phyloP scores from a whole-genome alignment of 2,329 filamentous ascomycete species.

The Alternaria gaisen region DNA sequence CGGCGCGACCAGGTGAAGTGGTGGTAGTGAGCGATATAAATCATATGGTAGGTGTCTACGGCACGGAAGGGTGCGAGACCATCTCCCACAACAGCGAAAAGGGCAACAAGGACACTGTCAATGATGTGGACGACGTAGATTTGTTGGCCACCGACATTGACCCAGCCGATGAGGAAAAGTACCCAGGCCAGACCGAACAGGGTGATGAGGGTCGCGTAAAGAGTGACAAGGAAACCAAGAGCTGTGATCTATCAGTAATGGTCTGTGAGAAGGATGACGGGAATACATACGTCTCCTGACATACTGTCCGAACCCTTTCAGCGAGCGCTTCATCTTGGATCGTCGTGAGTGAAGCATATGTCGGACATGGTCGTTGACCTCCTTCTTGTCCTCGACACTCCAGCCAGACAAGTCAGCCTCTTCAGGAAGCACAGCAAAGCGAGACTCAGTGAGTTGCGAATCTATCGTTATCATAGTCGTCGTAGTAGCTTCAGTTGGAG shows the following conservation, averaged over 20 bases:
- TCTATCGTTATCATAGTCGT: constrained; percentile 67
- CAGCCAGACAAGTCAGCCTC: constrained; percentile 77
- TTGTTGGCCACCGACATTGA: constrained; percentile 78
- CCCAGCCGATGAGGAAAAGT: constrained; percentile 89
- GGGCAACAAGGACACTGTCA: constrained; percentile 67
- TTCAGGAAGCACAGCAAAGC: constrained; percentile 82
- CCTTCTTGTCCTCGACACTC: constrained; percentile 75
- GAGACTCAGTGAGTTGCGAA: constrained; percentile 72
- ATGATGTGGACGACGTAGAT: constrained; percentile 65
- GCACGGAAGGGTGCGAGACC: constrained; percentile 74
- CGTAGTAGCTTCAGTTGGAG: constrained; percentile 36
- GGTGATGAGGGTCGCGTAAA: constrained; percentile 84
- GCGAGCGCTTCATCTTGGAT: constrained; percentile 78
- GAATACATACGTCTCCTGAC: constrained; percentile 68
- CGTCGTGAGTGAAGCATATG: constrained; percentile 87
- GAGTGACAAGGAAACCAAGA: constrained; percentile 81
- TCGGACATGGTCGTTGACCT: constrained; percentile 84
- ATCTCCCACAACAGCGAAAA: constrained; percentile 71
- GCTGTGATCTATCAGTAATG: constrained; percentile 54
- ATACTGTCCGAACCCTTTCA: constrained; percentile 85
- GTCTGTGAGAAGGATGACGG: background rate
- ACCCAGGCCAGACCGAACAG: constrained; percentile 89
- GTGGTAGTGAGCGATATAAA: constrained; percentile 79
- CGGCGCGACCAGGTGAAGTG: constrained; percentile 71
- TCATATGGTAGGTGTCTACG: constrained; percentile 88